Evolutionary conservation across 140 eudicot genomes (phyloP).

Genomic region (Oenanthe javanica): DNA sequence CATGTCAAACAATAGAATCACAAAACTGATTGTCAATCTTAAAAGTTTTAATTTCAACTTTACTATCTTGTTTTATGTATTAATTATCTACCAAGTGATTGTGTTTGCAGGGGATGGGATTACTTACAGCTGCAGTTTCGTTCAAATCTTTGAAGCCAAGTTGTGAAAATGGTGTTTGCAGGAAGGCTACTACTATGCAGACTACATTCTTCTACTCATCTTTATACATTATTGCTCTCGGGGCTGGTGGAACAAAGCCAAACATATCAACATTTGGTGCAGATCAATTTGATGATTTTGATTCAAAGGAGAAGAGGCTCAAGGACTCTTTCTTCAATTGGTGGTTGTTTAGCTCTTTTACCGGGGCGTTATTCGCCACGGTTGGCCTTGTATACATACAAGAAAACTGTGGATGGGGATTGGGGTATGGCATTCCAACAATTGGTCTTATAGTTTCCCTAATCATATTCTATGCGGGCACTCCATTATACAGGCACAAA

Average conservation of each 20-base stretch:
- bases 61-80: background rate
- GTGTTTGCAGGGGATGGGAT: background rate
- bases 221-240: background rate
- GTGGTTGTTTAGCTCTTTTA: background rate
- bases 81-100: background rate
- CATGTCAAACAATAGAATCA: background rate
- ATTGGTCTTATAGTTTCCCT: background rate
- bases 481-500: constrained; percentile 9
- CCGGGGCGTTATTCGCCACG: constrained; percentile 32
- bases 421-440: constrained; percentile 4
- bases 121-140: constrained; percentile 7
- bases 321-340: background rate
- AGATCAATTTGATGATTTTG: constrained; percentile 11
- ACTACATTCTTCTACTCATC: background rate
- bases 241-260: constrained; percentile 8
- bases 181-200: background rate
- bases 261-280: constrained; percentile 12
- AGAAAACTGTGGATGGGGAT: constrained; percentile 14
- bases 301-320: constrained; percentile 15
- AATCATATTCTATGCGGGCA: background rate
- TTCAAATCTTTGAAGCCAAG: background rate
- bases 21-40: background rate
- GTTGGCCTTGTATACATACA: constrained; percentile 35
- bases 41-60: background rate
- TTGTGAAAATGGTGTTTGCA: constrained; percentile 3